Conservation (phyloP, 1,139 yeast species). For the Kodamaea derodonti region DNA sequence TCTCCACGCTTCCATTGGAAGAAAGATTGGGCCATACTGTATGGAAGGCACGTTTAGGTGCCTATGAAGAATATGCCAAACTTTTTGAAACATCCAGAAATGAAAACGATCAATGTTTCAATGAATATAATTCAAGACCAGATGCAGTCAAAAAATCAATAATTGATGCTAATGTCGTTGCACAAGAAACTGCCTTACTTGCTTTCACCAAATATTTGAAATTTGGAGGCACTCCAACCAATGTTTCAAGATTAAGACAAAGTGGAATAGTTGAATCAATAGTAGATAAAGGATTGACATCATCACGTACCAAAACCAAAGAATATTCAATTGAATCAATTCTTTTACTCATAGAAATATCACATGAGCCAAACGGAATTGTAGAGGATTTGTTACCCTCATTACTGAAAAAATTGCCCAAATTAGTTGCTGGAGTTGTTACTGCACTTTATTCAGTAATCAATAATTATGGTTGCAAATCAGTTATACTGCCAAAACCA, state of each 20-base stretch:
- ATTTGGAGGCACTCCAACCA: constrained; percentile 47
- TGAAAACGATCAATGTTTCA: constrained; percentile 54
- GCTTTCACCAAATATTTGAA: constrained; percentile 56
- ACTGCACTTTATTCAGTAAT: constrained; percentile 55
- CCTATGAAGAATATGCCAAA: constrained; percentile 65
- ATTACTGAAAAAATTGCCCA: constrained; percentile 65
- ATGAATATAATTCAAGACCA: constrained; percentile 44
- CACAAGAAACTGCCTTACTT: constrained; percentile 78
- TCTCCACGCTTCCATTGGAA: constrained; percentile 56
- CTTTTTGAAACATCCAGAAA: constrained; percentile 52
- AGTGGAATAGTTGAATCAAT: constrained; percentile 51
- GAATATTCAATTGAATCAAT: constrained; percentile 61
- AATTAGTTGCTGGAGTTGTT: constrained; percentile 68
- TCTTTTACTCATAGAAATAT: constrained; percentile 56
- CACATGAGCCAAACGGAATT: constrained; percentile 59
- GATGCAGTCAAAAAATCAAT: constrained; percentile 56
- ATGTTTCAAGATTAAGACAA: constrained; percentile 34
- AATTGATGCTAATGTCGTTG: constrained; percentile 82
- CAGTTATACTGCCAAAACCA: constrained; percentile 54
- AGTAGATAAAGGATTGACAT: constrained; percentile 76
- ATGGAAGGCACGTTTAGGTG: constrained; percentile 89
- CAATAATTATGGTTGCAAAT: constrained; percentile 65
- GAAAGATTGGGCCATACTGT: constrained; percentile 67
- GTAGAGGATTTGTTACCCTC: constrained; percentile 67
- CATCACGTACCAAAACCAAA: constrained; percentile 75